Evolutionary conservation across 768 basidiomycete species (phyloP).

Genomic region (Chlorophyllum brunneum): DNA sequence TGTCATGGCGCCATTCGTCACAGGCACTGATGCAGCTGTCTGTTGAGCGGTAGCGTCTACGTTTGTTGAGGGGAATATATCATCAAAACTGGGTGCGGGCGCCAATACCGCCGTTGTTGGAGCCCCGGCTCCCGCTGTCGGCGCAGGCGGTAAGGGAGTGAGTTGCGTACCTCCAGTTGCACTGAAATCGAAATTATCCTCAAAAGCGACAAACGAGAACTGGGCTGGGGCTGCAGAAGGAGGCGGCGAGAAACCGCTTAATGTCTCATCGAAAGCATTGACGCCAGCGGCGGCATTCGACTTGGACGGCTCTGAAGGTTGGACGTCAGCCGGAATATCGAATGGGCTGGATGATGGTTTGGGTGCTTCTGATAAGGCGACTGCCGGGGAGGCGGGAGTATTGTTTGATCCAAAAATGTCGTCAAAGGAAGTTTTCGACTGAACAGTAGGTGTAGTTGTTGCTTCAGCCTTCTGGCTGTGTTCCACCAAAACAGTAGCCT

Average conservation of each 20-base stretch:
- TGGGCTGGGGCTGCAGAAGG: constrained; percentile 30
- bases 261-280: constrained; percentile 73
- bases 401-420: constrained; percentile 45
- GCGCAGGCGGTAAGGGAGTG: not conserved
- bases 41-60: constrained; percentile 3
- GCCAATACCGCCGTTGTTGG: not conserved
- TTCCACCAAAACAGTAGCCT: constrained; percentile 2
- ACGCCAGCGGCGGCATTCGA: constrained; percentile 37
- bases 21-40: not conserved
- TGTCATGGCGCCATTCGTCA: constrained; percentile 1
- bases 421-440: constrained; percentile 39
- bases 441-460: not conserved
- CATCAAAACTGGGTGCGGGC: constrained; percentile 15
- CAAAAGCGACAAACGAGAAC: constrained; percentile 63
- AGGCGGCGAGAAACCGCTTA: constrained; percentile 48
- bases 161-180: constrained; percentile 22
- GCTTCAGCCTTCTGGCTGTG: constrained; percentile 17
- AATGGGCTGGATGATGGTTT: constrained; percentile 11
- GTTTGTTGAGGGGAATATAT: constrained; percentile 15
- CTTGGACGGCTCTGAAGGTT: not conserved
- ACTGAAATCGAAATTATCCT: constrained; percentile 62
- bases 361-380: constrained; percentile 19
- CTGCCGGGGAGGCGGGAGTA: constrained; percentile 15
- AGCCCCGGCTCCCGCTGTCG: not conserved
- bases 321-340: constrained; percentile 3